Conservation (phyloP, 2,329 filamentous ascomycete species). For the Alternaria tenuissima region DNA sequence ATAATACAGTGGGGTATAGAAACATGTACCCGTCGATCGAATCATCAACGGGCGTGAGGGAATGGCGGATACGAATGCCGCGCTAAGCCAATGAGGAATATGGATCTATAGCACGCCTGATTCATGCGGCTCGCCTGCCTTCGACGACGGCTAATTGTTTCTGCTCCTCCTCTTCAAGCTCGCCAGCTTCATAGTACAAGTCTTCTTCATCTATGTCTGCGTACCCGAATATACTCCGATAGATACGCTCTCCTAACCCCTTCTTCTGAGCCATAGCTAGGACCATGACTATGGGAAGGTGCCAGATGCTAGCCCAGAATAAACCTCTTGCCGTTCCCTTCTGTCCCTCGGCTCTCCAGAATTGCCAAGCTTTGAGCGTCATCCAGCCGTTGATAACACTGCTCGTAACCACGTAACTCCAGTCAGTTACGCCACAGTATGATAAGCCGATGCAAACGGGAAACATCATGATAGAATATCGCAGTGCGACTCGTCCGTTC, state of each 20-base stretch:
- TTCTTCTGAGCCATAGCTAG: constrained; percentile 93
- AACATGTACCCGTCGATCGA: constrained; percentile 23
- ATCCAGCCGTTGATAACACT: constrained; percentile 88
- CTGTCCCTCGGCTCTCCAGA: constrained; percentile 80
- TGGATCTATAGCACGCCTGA: constrained; percentile 2
- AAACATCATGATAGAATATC: constrained; percentile 86
- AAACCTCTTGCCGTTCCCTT: constrained; percentile 82
- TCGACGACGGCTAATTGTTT: constrained; percentile 13
- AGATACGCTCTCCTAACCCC: constrained; percentile 60
- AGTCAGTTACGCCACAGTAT: constrained; percentile 81
- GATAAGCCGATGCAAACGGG: constrained; percentile 85
- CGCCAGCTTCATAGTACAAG: constrained; percentile 44
- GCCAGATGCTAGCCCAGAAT: constrained; percentile 99
- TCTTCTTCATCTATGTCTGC: constrained; percentile 42
- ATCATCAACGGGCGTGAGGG: not conserved
- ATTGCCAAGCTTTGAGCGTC: constrained; percentile 76
- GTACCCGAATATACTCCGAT: constrained; percentile 43
- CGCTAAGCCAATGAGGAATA: not conserved
- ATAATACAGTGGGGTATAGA: constrained; percentile 35
- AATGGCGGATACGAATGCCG: not conserved
- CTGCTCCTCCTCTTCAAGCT: constrained; percentile 36
- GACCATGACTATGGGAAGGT: constrained; percentile 87
- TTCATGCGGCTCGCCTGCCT: constrained; percentile 16
- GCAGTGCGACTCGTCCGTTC: constrained; percentile 85
- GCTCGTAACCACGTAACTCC: constrained; percentile 83